Evolutionary conservation across 2,329 filamentous ascomycete genomes (phyloP).

Genomic region (Aspergillus tubingensis): DNA sequence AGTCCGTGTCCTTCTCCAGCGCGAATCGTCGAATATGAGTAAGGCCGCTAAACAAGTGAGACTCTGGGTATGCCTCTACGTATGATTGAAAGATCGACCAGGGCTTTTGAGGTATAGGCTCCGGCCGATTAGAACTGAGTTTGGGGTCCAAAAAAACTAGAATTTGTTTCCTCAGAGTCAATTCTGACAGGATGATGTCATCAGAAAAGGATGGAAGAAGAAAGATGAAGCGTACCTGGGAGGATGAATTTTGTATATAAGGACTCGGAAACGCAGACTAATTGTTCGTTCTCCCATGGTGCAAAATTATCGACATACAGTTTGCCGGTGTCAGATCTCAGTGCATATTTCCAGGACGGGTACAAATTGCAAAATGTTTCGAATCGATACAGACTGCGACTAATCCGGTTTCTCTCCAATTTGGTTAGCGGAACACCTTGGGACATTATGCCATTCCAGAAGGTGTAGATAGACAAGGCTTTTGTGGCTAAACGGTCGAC

Average conservation of each 20-base stretch:
- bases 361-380: neutral
- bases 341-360: neutral
- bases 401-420: neutral
- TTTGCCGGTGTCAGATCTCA: neutral
- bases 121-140: no score
- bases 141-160: no score
- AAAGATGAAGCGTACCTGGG: neutral
- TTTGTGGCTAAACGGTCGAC: neutral
- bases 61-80: no score
- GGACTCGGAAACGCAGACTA: neutral
- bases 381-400: conserved; percentile 1
- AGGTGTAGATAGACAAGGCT: neutral
- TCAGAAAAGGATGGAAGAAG: no score
- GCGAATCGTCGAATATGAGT: neutral
- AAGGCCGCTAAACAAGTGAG: no score
- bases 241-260: neutral
- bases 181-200: neutral
- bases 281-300: conserved; percentile 5
- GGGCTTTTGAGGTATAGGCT: no score
- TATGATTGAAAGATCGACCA: no score
- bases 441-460: neutral
- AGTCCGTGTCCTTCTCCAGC: neutral
- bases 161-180: neutral
- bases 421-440: neutral
- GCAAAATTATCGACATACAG: neutral